A percentile compares a stretch with the other conserved stretches of the same genome.
These are phyloP conservation scores for Hypoxylon sp. DNA, from an alignment of 2,329 filamentous ascomycete genomes.

Conservation along the genomic window DNA sequence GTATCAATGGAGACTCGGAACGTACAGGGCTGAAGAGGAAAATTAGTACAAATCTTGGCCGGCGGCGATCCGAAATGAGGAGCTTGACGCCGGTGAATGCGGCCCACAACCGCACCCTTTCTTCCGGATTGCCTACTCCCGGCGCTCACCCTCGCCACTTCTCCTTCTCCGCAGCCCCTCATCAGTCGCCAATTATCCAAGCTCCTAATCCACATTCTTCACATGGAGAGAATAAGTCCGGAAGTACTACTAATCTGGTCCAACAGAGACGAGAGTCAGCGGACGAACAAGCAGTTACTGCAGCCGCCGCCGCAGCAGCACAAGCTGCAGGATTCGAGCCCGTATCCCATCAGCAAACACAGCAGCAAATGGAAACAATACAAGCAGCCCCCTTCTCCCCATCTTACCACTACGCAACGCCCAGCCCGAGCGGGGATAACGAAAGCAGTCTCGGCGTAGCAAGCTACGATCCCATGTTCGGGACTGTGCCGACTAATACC, in stretches of 20 bases:
- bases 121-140: slow-evolving; percentile 53
- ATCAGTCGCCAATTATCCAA: slow-evolving; percentile 60
- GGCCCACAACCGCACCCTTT: slow-evolving; percentile 47
- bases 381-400: slow-evolving; percentile 59
- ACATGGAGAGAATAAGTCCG: slow-evolving; percentile 54
- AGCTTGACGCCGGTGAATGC: slow-evolving; percentile 56
- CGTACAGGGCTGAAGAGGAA: slow-evolving; percentile 66
- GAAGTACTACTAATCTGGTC: slow-evolving; percentile 50
- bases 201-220: slow-evolving; percentile 57
- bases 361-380: slow-evolving; percentile 54
- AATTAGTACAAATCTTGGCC: slow-evolving; percentile 58
- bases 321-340: slow-evolving; percentile 58
- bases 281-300: slow-evolving; percentile 55
- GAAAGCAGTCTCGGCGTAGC: slow-evolving; percentile 52
- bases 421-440: slow-evolving; percentile 54
- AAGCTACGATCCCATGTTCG: slow-evolving; percentile 73
- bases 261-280: slow-evolving; percentile 55
- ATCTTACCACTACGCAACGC: slow-evolving; percentile 60
- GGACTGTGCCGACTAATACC: slow-evolving; percentile 66
- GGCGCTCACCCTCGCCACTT: slow-evolving; percentile 56
- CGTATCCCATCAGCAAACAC: slow-evolving; percentile 48
- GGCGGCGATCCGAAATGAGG: slow-evolving; percentile 60
- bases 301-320: slow-evolving; percentile 55
- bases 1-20: slow-evolving; percentile 52
- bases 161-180: slow-evolving; percentile 58